A percentile compares a stretch with the other conserved stretches of the same genome.
phyloP scores from a whole-genome alignment of 345 rosid species.

The Odontarrhena argentea region DNA sequence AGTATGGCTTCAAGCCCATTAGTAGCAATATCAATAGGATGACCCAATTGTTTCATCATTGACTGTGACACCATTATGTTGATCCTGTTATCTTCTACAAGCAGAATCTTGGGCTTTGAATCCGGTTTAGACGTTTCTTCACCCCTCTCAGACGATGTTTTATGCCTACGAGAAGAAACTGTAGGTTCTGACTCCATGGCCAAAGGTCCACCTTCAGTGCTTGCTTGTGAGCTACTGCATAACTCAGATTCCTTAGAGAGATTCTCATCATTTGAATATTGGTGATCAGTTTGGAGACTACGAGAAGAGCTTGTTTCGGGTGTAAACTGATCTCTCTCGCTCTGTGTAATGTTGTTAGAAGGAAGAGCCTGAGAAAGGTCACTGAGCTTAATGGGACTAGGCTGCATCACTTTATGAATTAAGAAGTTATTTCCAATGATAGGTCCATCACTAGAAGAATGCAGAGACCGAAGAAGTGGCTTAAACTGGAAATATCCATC shows the following conservation, averaged over 20 bases:
- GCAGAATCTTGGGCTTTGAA: slow-evolving; percentile 73
- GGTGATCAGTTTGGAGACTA: slow-evolving; percentile 24
- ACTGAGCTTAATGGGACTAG: slow-evolving; percentile 42
- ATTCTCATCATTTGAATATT: slow-evolving; percentile 29
- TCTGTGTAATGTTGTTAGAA: slow-evolving; percentile 40
- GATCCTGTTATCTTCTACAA: slow-evolving; percentile 94
- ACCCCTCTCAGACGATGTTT: slow-evolving; percentile 28
- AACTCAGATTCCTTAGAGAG: slow-evolving; percentile 33
- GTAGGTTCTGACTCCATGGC: slow-evolving; percentile 41
- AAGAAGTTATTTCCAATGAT: slow-evolving; percentile 21
- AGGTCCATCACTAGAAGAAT: slow-evolving; percentile 29
- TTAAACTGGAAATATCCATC: slow-evolving; percentile 75
- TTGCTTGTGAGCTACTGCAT: slow-evolving; percentile 41
- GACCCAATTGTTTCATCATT: slow-evolving; percentile 79
- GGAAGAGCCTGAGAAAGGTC: slow-evolving; percentile 24
- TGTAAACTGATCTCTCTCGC: slow-evolving; percentile 53
- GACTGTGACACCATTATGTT: slow-evolving; percentile 76
- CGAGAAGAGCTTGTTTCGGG: background rate
- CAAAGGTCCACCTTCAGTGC: slow-evolving; percentile 39
- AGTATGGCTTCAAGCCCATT: slow-evolving; percentile 72
- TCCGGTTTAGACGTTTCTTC: too few species aligned
- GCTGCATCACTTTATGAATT: slow-evolving; percentile 44
- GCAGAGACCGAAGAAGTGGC: slow-evolving; percentile 47
- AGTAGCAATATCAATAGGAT: slow-evolving; percentile 61
- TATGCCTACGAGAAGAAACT: slow-evolving; percentile 42